Evolutionary conservation across 2,329 filamentous ascomycete species (phyloP), one percentile per base, ranked within the genome.

Genomic region (Phyllosticta citrichinensis): DNA sequence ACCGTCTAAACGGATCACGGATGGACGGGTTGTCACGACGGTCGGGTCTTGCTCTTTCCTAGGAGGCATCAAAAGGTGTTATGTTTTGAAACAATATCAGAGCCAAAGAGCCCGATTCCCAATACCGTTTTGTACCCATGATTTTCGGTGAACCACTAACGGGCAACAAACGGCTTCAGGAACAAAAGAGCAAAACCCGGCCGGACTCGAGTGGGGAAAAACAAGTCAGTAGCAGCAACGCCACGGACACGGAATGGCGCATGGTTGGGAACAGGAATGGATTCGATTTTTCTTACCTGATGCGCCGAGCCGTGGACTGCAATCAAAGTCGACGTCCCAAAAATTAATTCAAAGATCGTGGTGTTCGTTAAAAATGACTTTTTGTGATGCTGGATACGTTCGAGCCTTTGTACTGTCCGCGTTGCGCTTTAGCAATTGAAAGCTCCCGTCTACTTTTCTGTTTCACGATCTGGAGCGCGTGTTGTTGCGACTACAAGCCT

Each of bases 1-100:
- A 86, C 85, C 77, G 94, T 97, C 81, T 97, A 91, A 91, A 82
- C 63, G 68, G 65, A 62, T 65, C 67, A 66, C 14, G 66, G 68
- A 68, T 70, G 70, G 70, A 68, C 67, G 68, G 71, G 58, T 56
- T 60, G 55, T 62, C 58, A 60, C 35, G 55, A 60, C 35, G 57
- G 57, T 62, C 61, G 58, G 57, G 50, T 57, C 40, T 60, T 56
- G 57, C 57, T 60, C 69, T 72, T 68, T 62, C 53, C 55, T 68
- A 70, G 69, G 33, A 73, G 72, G 72, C 71, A 74, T 74, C 67
- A 69, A 72, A 71, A 74, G 72, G 72, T 73, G 72, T 73, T 74
- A 62, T 56, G 27, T 22, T 51, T 60, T 60, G 61, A 33, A 62
- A 56, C 52, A 62, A 62, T 61, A 61, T 54, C 61, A 62, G 58